phyloP scores from a whole-genome alignment of 2,329 filamentous ascomycete species.

The Ophiostoma piceae region DNA sequence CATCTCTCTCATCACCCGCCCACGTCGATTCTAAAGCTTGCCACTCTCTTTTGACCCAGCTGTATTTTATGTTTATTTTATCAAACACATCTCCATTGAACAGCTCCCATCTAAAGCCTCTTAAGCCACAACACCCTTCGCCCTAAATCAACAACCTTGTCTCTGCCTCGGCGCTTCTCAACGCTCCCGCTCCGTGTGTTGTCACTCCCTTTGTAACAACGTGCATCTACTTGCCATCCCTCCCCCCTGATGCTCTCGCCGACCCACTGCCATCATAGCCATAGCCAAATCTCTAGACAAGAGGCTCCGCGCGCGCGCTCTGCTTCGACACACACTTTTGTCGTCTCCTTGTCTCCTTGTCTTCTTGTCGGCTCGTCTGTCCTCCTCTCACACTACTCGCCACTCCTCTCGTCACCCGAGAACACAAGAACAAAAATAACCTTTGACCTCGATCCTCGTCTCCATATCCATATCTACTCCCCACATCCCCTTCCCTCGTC shows the following conservation, averaged over 20 bases:
- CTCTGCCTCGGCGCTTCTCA: conserved; percentile 15
- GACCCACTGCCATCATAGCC: conserved; percentile 4
- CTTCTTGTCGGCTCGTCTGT: neutral
- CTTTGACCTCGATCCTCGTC: conserved; percentile 4
- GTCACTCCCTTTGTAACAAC: conserved; percentile 8
- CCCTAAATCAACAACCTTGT: neutral
- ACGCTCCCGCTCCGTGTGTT: conserved; percentile 7
- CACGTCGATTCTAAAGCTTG: neutral
- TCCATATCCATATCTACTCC: conserved; percentile 19
- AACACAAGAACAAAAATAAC: neutral
- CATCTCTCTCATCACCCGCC: neutral
- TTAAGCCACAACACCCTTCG: too few relatives aligned
- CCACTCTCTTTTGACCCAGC: neutral
- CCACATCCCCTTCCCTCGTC: conserved; percentile 18
- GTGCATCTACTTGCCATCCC: conserved; percentile 11
- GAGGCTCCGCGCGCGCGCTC: conserved; percentile 12
- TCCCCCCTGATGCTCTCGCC: conserved; percentile 3
- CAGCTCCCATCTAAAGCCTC: neutral
- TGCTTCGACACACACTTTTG: conserved; percentile 5
- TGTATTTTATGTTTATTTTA: conserved; percentile 7
- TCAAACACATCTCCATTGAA: neutral
- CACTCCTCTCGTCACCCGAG: neutral
- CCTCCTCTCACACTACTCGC: conserved; percentile 11
- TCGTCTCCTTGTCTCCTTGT: neutral
- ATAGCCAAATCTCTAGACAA: neutral